Evolutionary conservation across 2,329 filamentous ascomycete genomes (phyloP), one percentile per base, ranked within the genome.

Genomic region (Alternaria metachromatica): DNA sequence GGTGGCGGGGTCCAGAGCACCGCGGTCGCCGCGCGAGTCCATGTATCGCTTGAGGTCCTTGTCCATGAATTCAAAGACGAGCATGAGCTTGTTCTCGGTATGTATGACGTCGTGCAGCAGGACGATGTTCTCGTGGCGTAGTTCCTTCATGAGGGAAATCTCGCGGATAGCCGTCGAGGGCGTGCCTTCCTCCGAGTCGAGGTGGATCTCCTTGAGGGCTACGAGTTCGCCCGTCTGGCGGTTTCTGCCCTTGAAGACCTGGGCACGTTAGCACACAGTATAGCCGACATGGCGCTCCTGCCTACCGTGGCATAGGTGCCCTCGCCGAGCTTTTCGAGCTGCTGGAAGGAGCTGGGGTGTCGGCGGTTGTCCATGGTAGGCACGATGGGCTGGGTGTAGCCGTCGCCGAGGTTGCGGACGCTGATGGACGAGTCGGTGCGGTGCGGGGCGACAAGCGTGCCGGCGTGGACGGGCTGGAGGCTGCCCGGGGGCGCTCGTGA

Each of bases 21-120:
- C 95, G 56, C 94, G 88, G 73, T 97, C 93, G 75, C 94, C 94
- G 62, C 94, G 87, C 7, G 90, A 92, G 80, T 99, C 96, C 96
- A 99, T 99, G 82, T 97, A 98, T 78, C 96, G 93, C 85, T 99
- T 99, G 11, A 99, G 84, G 77, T 99, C 96, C 79, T 94, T 94
- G 82, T 99, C 96, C 95, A 99, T 97, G 82, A 90, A 97, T 81
- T 99, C 96, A 74, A 99, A 99, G 10, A 99, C 96, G 44, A 99
- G 90, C 96, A 99, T 99, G 62, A 99, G 89, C 81, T 99, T 99
- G 84, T 98, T 99, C 85, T 99, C 96, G 62, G 96, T 99, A 82
- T 99, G 96, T 76, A 99, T 98, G 60, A 99, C 96, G 86, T 99
- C 96, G 86, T 98, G 93, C 6, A 99, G 89, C 63, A 91, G 93